A percentile compares a stretch with the other conserved stretches of the same genome.
Conservation (phyloP, 192 early-diverging fungal genomes). For the Gaertneriomyces sp. region DNA sequence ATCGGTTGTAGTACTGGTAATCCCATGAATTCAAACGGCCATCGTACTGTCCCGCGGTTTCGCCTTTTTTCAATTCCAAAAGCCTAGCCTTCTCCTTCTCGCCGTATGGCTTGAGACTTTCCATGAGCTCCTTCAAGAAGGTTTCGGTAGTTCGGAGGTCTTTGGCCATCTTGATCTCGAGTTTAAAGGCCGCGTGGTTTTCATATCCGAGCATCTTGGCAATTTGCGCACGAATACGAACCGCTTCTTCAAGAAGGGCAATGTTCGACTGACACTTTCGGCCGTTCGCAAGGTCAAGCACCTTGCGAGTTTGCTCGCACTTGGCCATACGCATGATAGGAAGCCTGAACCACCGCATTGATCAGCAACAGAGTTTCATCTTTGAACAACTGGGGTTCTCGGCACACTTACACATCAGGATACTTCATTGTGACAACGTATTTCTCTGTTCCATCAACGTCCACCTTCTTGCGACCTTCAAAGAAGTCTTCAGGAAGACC, state of each 20-base stretch:
- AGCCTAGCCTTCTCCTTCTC: slow-evolving; percentile 59
- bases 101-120: slow-evolving; percentile 54
- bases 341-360: background rate
- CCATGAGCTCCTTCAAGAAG: slow-evolving; percentile 64
- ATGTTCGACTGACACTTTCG: slow-evolving; percentile 61
- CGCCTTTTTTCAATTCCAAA: slow-evolving; percentile 60
- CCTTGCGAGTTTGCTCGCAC: slow-evolving; percentile 37
- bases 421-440: slow-evolving; percentile 74
- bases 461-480: slow-evolving; percentile 49
- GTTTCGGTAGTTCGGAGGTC: slow-evolving; percentile 47
- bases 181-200: slow-evolving; percentile 65
- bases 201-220: slow-evolving; percentile 64
- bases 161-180: slow-evolving; percentile 86
- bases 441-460: slow-evolving; percentile 55
- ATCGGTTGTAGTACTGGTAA: slow-evolving; percentile 62
- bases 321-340: slow-evolving; percentile 30
- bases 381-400: background rate
- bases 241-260: slow-evolving; percentile 55
- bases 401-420: slow-evolving; percentile 39
- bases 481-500: slow-evolving; percentile 73
- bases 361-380: slow-evolving; percentile 2
- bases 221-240: slow-evolving; percentile 50
- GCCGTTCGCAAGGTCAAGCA: slow-evolving; percentile 48
- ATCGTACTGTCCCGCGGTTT: slow-evolving; percentile 48
- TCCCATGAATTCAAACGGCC: slow-evolving; percentile 71